A percentile compares a stretch with the other conserved stretches of the same genome.
Conservation (phyloP, 257 asterid species). For the Parsonsia alboflavescens region DNA sequence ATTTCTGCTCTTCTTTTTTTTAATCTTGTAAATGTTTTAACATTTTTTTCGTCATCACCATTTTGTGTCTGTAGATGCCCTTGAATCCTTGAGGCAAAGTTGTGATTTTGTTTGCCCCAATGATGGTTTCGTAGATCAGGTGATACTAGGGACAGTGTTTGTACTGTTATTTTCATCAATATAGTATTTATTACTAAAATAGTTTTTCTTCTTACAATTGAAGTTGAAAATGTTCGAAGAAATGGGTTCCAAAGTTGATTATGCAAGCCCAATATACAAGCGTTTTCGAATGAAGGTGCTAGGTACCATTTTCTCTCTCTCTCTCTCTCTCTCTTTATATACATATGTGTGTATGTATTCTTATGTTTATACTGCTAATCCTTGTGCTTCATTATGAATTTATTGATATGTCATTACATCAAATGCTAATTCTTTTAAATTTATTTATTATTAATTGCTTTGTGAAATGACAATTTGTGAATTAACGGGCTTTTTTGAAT, state of each 20-base stretch:
- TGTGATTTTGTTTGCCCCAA: conserved; percentile 79
- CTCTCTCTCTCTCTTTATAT: too few species aligned
- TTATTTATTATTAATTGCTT: not conserved
- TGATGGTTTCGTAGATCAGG: conserved; percentile 98
- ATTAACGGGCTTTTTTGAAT: not conserved
- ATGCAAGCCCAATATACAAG: conserved; percentile 68
- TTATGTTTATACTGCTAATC: conserved; percentile 11
- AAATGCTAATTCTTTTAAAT: not conserved
- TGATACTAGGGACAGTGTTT: conserved; percentile 25
- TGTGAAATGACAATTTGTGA: not conserved
- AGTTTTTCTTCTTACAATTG: conserved; percentile 13
- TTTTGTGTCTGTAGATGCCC: conserved; percentile 54
- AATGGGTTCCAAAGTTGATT: conserved; percentile 89
- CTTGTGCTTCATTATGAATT: not conserved
- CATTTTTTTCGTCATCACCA: conserved; percentile 3
- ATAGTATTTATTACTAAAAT: conserved; percentile 3
- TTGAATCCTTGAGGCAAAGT: conserved; percentile 74
- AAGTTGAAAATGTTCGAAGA: conserved; percentile 89
- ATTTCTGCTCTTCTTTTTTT: not conserved
- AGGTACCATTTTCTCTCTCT: conserved; percentile 42
- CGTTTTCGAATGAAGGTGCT: conserved; percentile 77
- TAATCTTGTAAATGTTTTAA: not conserved
- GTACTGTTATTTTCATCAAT: conserved; percentile 12
- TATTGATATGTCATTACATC: not conserved
- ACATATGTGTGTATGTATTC: conserved; percentile 8